Evolutionary conservation across 2,329 filamentous ascomycete genomes (phyloP).

Genomic region (Aspergillus piperis): DNA sequence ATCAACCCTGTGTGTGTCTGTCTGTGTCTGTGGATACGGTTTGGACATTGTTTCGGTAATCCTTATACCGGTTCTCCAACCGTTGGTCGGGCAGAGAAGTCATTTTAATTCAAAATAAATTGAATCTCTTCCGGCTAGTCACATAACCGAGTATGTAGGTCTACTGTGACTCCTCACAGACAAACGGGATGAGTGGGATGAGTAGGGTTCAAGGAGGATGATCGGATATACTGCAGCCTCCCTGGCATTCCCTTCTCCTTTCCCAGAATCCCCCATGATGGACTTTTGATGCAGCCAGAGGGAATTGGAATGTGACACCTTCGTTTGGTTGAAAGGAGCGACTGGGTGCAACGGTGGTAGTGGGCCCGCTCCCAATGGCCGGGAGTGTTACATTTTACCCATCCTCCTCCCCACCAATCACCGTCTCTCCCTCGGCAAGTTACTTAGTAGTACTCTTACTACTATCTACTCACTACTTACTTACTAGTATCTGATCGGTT

Average conservation of each 20-base stretch:
- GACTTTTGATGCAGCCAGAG: background rate
- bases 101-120: too few relatives aligned
- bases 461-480: too few relatives aligned
- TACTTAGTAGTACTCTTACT: too few relatives aligned
- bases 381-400: slow-evolving; percentile 26
- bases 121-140: background rate
- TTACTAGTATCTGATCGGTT: background rate
- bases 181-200: too few relatives aligned
- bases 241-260: background rate
- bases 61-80: background rate
- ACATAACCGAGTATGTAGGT: background rate
- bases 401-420: slow-evolving; percentile 1
- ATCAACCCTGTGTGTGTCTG: background rate
- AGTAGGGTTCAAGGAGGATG: too few relatives aligned
- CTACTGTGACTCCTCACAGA: too few relatives aligned
- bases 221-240: too few relatives aligned
- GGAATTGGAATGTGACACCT: slow-evolving; percentile 20
- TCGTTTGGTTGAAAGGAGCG: background rate
- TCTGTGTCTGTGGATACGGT: background rate
- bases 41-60: background rate
- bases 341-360: slow-evolving; percentile 28
- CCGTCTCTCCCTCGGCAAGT: background rate
- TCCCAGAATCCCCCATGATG: background rate
- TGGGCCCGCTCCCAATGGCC: slow-evolving; percentile 20
- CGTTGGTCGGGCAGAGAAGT: background rate